Evolutionary conservation across 179 eudicot genomes (phyloP).

Genomic region (Corrigiola litoralis): DNA sequence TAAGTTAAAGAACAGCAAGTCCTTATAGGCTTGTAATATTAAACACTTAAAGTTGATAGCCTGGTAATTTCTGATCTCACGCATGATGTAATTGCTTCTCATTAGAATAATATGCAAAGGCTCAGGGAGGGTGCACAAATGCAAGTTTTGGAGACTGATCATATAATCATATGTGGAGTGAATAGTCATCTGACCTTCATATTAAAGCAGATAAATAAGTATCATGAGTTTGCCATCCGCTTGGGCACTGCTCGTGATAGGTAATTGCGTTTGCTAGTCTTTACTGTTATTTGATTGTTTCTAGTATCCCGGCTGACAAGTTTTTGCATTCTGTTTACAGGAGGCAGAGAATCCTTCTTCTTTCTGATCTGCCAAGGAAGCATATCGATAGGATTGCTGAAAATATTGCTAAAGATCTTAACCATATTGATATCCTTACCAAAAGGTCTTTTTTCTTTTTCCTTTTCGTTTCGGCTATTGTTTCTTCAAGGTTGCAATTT

Average conservation of each 20-base stretch:
- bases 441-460: conserved; percentile 49
- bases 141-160: conserved; percentile 92
- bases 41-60: conserved; percentile 13
- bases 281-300: neutral
- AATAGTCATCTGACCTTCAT: conserved; percentile 76
- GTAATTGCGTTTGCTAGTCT: conserved; percentile 31
- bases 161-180: conserved; percentile 89
- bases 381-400: conserved; percentile 84
- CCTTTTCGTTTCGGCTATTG: neutral
- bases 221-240: conserved; percentile 86
- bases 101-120: conserved; percentile 87
- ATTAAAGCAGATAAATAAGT: conserved; percentile 83
- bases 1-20: conserved; percentile 31
- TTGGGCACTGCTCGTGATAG: conserved; percentile 84
- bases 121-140: conserved; percentile 93
- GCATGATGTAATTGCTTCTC: conserved; percentile 4
- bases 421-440: conserved; percentile 76
- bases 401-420: conserved; percentile 72
- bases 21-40: conserved; percentile 5
- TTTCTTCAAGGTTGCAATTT: neutral
- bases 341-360: conserved; percentile 89
- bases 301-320: neutral
- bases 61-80: conserved; percentile 16
- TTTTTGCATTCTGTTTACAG: conserved; percentile 31
- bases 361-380: conserved; percentile 90